Base-by-base conservation (phyloP, 257 asterid genomes). In the Solanum appendiculatum region DNA sequence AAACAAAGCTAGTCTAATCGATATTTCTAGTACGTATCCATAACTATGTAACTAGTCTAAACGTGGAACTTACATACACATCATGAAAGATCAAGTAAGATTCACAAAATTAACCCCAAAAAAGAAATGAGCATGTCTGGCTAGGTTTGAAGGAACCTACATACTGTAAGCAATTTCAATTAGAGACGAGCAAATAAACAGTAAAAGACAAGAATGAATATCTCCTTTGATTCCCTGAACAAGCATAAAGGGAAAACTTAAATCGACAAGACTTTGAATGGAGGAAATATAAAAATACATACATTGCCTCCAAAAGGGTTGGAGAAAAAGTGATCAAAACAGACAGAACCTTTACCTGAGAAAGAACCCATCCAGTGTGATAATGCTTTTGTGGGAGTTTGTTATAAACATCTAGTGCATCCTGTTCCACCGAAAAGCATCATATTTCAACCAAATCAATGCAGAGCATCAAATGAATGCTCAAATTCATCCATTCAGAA, bases 291-390 rank as follows among this genome's bases (percentile, higher is more conserved):
- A 14, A 40, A 39, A 37, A 23, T 37, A 23, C 20, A 44, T 54
- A 20, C n/a, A 42, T 77, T 77, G 23, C 36, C 60, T 77, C 56
- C 63, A 77, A 77, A 15, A 77, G 33, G 6, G 1, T 42, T 25
- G 84, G 84, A 73, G 13, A 42, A 77, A 31, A 72, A 31, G 25
- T 27, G n/a, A 82, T 58, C 36, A 82, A 58, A 64, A 72, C 14
- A 31, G 42, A 75, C 37, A 54, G 73, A 54, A 87, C 86, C 58
- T 27, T 74, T 90, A 94, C 98, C 96, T 95, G 99, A 86, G 98
- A 94, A 86, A 93, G 98, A 87, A 96, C 98, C 98, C 99, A 95
- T 91, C 98, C 98, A 1, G 98, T 95, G 90, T 94, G 94, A 89
- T 95, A 96, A 89, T 95, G 99, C 91, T 95, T 96, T 84, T 90